Percentiles rank a stretch among this genome's conserved stretches.
Evolutionary conservation across 1,284 basidiomycete species (phyloP).

Genomic region (Ustilago tritici): DNA sequence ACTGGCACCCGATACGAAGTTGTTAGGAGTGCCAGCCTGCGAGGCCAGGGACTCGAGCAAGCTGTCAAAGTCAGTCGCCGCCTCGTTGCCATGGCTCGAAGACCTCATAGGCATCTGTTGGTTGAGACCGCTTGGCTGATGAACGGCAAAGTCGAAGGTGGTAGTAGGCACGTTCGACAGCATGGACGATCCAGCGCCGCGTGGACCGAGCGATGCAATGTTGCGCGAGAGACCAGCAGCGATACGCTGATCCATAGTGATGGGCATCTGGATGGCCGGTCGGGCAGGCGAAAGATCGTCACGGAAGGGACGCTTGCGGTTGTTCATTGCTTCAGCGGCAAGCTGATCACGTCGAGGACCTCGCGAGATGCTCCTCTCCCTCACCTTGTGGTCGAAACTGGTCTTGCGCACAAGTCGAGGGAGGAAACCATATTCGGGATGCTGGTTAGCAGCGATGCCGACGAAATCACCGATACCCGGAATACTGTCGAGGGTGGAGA

Average conservation of each 20-base stretch:
- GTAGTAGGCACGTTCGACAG: conserved; percentile 54
- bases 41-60: conserved; percentile 48
- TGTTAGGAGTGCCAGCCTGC: conserved; percentile 34
- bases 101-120: conserved; percentile 22
- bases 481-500: conserved; percentile 65
- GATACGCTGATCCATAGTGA: conserved; percentile 64
- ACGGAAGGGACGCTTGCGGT: conserved; percentile 62
- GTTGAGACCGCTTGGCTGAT: conserved; percentile 24
- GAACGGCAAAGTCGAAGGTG: conserved; percentile 61
- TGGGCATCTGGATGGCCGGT: conserved; percentile 53
- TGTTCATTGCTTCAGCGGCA: conserved; percentile 45
- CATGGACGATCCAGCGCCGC: conserved; percentile 28
- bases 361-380: conserved; percentile 63
- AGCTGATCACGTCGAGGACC: conserved; percentile 52
- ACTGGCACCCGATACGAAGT: conserved; percentile 24
- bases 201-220: conserved; percentile 54
- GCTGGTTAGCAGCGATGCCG: conserved; percentile 65
- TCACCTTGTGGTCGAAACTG: conserved; percentile 69
- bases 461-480: conserved; percentile 67
- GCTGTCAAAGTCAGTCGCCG: conserved; percentile 40
- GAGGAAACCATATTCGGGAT: conserved; percentile 68
- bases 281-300: conserved; percentile 63
- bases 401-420: conserved; percentile 68
- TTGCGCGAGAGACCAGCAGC: conserved; percentile 67
- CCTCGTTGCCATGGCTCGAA: conserved; percentile 11